Base-by-base conservation (phyloP, 148 eudicot species). In the Dysphania ambrosioides region DNA sequence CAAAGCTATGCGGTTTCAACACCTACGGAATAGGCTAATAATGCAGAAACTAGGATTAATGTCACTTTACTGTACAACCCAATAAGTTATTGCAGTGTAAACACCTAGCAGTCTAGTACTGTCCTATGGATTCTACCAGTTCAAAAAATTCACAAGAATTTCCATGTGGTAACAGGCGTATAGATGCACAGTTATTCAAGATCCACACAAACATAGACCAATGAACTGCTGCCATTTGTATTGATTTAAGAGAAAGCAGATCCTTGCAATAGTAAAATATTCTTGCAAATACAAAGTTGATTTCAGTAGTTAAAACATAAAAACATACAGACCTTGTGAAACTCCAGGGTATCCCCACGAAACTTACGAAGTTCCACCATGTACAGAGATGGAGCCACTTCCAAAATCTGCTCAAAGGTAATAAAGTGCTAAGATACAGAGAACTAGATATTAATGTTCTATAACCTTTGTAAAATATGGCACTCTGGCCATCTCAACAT, bases 311-410 rank as follows among this genome's bases (percentile, higher is more conserved):
- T 38, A 10, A 69, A 62, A 21, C 6, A n/a, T 1, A 29, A 36
- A 41, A 24, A 35, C 16, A 49, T 62, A 73, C 79, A n/a, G 77
- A 91, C 98, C 94, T 84, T 85, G 86, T 91, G 98, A 83, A 93
- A 93, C 79, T 93, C 98, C 68, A 93, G 84, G 8, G 98, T 93
- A 77, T 93, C 98, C 41, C 98, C 98, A 74, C 82, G 78, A 57
- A 97, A 79, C 72, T 93, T 93, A 64, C 94, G 94, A 79, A 93
- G 86, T 82, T 91, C 97, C 67, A 93, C 97, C 89, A 93, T 87
- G 79, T 85, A 82, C n/a, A 93, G 87, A 49, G 98, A 91, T 61
- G 98, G 98, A 47, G 98, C 98, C 77, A 93, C 98, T 86, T 93
- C 98, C 78, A 89, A 88, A 42, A 93, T 87, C 98, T 93, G 87